Conservation (phyloP, 306 rosid species). For the Acmispon strigosus region DNA sequence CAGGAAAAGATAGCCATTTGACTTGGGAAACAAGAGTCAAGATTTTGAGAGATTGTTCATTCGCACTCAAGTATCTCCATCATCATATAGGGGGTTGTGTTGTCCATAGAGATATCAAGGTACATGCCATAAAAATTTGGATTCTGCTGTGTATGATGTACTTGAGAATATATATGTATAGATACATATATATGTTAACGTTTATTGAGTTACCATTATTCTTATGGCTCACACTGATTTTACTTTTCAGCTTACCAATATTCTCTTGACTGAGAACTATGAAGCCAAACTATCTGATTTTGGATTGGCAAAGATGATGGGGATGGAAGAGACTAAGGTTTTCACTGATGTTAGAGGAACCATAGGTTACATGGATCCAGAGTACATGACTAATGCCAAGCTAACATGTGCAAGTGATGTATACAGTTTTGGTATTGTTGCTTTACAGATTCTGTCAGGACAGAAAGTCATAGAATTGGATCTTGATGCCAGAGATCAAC, state of each 20-base stretch:
- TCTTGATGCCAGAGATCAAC: conserved; percentile 80
- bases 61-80: conserved; percentile 75
- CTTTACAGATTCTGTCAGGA: conserved; percentile 75
- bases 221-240: background rate
- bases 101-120: conserved; percentile 95
- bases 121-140: background rate
- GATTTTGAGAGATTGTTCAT: conserved; percentile 77
- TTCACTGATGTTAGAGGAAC: conserved; percentile 88
- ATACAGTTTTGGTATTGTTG: conserved; percentile 80
- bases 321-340: conserved; percentile 68
- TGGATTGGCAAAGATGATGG: conserved; percentile 73
- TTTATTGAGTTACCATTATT: background rate
- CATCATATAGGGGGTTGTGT: conserved; percentile 70
- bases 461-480: conserved; percentile 76
- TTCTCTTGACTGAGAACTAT: conserved; percentile 57
- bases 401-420: conserved; percentile 80
- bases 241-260: conserved; percentile 64
- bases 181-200: background rate
- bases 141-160: background rate
- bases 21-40: conserved; percentile 61
- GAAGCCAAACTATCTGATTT: conserved; percentile 87
- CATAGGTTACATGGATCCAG: conserved; percentile 95
- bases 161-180: no score
- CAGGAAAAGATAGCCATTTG: conserved; percentile 51
- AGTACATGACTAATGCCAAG: conserved; percentile 86